Evolutionary conservation across 441 rosid genomes (phyloP).

Genomic region (Dalechampia spathulata): DNA sequence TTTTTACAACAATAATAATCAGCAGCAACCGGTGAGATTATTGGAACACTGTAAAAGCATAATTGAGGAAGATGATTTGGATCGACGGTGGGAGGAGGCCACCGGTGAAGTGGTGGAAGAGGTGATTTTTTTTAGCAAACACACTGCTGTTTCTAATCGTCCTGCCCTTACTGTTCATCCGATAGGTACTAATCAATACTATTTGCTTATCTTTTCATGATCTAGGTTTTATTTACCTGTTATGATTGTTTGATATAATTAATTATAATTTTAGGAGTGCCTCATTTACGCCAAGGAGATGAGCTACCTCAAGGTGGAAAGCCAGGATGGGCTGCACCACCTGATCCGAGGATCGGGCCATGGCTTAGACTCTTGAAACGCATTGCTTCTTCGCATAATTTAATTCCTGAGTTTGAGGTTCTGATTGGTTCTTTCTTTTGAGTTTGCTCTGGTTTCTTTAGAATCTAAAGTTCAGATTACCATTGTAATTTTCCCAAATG

Average conservation of each 20-base stretch:
- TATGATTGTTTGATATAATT: too few species aligned
- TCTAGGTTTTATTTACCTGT: too few species aligned
- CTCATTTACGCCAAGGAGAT: slow-evolving; percentile 68
- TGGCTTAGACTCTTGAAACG: slow-evolving; percentile 70
- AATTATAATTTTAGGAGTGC: slow-evolving; percentile 47
- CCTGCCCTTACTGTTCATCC: slow-evolving; percentile 82
- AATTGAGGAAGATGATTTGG: slow-evolving; percentile 62
- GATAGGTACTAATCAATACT: too few species aligned
- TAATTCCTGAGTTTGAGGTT: slow-evolving; percentile 91
- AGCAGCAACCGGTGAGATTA: slow-evolving; percentile 55
- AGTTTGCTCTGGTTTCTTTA: background rate
- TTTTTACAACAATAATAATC: slow-evolving; percentile 34
- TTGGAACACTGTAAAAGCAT: slow-evolving; percentile 55
- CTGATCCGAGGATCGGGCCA: slow-evolving; percentile 77
- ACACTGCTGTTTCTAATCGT: slow-evolving; percentile 73
- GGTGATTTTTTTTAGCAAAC: slow-evolving; percentile 76
- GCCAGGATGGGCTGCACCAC: slow-evolving; percentile 85
- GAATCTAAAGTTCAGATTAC: background rate
- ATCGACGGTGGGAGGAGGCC: slow-evolving; percentile 69
- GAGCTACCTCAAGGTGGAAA: slow-evolving; percentile 74
- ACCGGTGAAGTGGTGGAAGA: slow-evolving; percentile 72
- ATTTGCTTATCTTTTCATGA: too few species aligned
- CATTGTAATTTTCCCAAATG: too few species aligned
- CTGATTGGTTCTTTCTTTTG: slow-evolving; percentile 2
- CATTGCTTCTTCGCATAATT: slow-evolving; percentile 51